These are phyloP conservation scores for Acorus gramineus DNA, from an alignment of 106 monocot genomes.

Conservation along the genomic window DNA sequence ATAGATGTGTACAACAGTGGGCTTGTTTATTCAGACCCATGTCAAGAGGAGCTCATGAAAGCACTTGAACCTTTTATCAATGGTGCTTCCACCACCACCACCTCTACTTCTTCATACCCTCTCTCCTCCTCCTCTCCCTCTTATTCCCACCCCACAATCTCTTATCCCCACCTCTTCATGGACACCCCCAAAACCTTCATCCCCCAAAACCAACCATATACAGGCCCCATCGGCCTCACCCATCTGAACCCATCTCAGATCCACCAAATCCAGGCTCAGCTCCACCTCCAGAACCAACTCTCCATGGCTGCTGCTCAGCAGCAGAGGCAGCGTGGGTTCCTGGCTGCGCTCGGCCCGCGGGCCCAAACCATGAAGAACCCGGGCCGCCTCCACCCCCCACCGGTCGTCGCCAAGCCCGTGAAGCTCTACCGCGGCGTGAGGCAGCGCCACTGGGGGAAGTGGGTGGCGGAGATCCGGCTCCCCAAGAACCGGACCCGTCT, in stretches of 20 bases:
- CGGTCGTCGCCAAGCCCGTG: slow-evolving; percentile 16
- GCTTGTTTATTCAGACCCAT: slow-evolving; percentile 23
- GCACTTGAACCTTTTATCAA: slow-evolving; percentile 78
- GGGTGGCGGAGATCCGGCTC: slow-evolving; percentile 73
- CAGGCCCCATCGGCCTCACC: slow-evolving; percentile 13
- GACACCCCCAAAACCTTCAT: not conserved
- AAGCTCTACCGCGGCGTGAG: slow-evolving; percentile 68
- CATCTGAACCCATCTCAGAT: slow-evolving; percentile 26
- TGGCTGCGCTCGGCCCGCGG: slow-evolving; percentile 20
- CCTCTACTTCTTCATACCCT: not conserved
- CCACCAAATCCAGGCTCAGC: slow-evolving; percentile 33
- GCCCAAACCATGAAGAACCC: slow-evolving; percentile 54
- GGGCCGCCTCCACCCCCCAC: slow-evolving; percentile 4
- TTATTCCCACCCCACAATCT: slow-evolving; percentile 3
- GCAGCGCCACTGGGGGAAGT: slow-evolving; percentile 78
- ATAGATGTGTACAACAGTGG: slow-evolving; percentile 46
- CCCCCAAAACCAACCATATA: not conserved
- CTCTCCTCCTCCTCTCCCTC: slow-evolving; percentile 3
- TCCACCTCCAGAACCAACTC: slow-evolving; percentile 9
- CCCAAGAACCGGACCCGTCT: slow-evolving; percentile 57
- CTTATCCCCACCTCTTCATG: not conserved
- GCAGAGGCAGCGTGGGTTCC: slow-evolving; percentile 1
- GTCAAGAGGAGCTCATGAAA: slow-evolving; percentile 36
- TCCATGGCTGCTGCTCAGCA: not conserved
- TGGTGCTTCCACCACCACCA: slow-evolving; percentile 33